A percentile compares a stretch with the other conserved stretches of the same genome.
These are phyloP conservation scores for Komagataella mondaviorum DNA, from an alignment of 805 yeast species.

Conservation along the genomic window DNA sequence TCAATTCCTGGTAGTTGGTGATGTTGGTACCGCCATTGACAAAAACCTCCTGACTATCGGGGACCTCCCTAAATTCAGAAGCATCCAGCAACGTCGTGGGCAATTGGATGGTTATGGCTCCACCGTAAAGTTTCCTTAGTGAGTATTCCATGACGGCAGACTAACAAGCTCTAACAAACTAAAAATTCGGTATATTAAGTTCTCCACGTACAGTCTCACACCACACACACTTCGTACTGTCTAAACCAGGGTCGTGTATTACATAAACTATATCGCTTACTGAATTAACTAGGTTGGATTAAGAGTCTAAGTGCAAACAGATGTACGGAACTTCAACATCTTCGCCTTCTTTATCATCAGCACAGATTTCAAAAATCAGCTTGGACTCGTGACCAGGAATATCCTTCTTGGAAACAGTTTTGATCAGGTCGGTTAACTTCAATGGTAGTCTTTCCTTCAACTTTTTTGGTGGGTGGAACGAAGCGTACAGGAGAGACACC, in stretches of 20 bases:
- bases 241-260: not conserved
- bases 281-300: not conserved
- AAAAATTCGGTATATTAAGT: too few relatives aligned
- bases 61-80: constrained; percentile 65
- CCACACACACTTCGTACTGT: not conserved
- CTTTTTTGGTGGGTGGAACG: constrained; percentile 88
- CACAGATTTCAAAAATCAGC: constrained; percentile 79
- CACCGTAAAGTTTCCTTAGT: constrained; percentile 50
- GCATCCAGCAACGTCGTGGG: constrained; percentile 65
- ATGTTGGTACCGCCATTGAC: constrained; percentile 25
- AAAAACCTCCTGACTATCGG: constrained; percentile 91
- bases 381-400: constrained; percentile 62
- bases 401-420: constrained; percentile 75
- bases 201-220: not conserved
- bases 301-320: constrained; percentile 33
- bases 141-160: constrained; percentile 6
- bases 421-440: constrained; percentile 64
- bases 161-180: not conserved
- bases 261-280: not conserved
- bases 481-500: constrained; percentile 80
- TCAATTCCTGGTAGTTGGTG: constrained; percentile 12
- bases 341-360: constrained; percentile 85
- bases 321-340: constrained; percentile 93
- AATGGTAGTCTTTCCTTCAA: constrained; percentile 60
- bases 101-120: constrained; percentile 50